These are phyloP conservation scores for Lentinus brumalis DNA, from an alignment of 768 basidiomycete species.

Conservation along the genomic window DNA sequence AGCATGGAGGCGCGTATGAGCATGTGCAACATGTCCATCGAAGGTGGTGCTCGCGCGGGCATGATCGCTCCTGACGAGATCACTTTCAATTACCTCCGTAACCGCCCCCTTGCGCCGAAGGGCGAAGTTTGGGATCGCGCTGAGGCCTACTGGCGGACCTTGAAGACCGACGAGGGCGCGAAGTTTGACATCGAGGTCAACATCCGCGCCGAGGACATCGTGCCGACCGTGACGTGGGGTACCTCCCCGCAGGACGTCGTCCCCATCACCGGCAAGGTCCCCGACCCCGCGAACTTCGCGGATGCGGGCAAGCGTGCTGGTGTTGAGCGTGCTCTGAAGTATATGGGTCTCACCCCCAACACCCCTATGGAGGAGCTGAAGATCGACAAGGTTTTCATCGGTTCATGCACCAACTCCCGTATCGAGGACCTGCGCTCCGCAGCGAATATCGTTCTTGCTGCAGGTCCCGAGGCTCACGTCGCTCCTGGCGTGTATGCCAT, in stretches of 20 bases:
- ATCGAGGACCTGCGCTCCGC: constrained; percentile 68
- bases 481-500: constrained; percentile 57
- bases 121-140: constrained; percentile 62
- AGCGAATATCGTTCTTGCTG: constrained; percentile 54
- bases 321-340: constrained; percentile 54
- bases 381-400: constrained; percentile 69
- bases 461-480: constrained; percentile 52
- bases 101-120: constrained; percentile 59
- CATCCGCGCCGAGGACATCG: constrained; percentile 61
- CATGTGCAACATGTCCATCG: constrained; percentile 71
- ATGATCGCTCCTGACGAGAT: constrained; percentile 68
- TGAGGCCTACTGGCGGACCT: constrained; percentile 59
- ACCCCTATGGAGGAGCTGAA: constrained; percentile 57
- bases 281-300: constrained; percentile 48
- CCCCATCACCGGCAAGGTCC: constrained; percentile 59
- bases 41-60: constrained; percentile 64
- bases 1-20: constrained; percentile 67
- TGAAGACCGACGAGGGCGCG: constrained; percentile 58
- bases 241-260: constrained; percentile 65
- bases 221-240: constrained; percentile 68
- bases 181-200: constrained; percentile 60
- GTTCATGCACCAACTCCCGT: constrained; percentile 68
- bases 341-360: constrained; percentile 61
- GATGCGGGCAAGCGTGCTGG: constrained; percentile 48
- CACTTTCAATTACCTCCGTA: constrained; percentile 62